Conservation (phyloP, 2,329 filamentous ascomycete species). For the Colletotrichum eremochloae region DNA sequence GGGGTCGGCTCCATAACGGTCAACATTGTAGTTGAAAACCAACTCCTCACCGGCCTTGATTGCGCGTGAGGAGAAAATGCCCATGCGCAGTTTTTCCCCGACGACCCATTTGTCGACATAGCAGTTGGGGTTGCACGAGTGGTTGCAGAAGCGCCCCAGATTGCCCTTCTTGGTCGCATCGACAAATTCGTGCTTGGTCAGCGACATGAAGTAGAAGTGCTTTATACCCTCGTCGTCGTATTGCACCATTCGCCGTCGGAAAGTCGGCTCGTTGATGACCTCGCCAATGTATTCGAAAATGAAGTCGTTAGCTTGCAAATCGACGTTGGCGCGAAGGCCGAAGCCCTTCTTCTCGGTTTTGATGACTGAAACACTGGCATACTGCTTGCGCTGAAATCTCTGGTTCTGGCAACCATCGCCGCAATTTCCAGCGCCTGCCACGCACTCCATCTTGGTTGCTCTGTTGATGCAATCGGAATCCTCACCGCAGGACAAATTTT, state of each 20-base stretch:
- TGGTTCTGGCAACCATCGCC: constrained; percentile 92
- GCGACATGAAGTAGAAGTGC: constrained; percentile 99
- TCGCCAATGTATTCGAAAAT: constrained; percentile 99
- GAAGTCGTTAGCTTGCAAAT: constrained; percentile 87
- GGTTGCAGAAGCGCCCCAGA: constrained; percentile 96
- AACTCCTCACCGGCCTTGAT: constrained; percentile 93
- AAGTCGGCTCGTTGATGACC: constrained; percentile 93
- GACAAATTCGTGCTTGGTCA: constrained; percentile 95
- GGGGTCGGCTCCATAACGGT: constrained; percentile 95
- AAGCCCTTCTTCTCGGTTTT: constrained; percentile 98
- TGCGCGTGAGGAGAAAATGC: constrained; percentile 91
- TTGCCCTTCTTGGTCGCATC: constrained; percentile 98
- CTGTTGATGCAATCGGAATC: constrained; percentile 99
- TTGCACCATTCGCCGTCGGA: constrained; percentile 89
- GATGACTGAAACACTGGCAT: constrained; percentile 93
- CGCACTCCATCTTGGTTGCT: constrained; percentile 97
- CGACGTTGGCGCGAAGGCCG: constrained; percentile 84
- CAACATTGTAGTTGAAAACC: constrained; percentile 99
- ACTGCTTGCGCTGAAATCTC: constrained; percentile 91
- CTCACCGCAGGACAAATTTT: constrained; percentile 91
- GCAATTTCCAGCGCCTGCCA: constrained; percentile 83
- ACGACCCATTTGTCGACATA: constrained; percentile 99
- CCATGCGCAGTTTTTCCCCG: constrained; percentile 97
- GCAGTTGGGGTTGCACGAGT: constrained; percentile 98
- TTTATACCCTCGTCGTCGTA: constrained; percentile 98